Evolutionary conservation across 2,329 filamentous ascomycete species (phyloP).

Genomic region (Hypocrella siamensis): DNA sequence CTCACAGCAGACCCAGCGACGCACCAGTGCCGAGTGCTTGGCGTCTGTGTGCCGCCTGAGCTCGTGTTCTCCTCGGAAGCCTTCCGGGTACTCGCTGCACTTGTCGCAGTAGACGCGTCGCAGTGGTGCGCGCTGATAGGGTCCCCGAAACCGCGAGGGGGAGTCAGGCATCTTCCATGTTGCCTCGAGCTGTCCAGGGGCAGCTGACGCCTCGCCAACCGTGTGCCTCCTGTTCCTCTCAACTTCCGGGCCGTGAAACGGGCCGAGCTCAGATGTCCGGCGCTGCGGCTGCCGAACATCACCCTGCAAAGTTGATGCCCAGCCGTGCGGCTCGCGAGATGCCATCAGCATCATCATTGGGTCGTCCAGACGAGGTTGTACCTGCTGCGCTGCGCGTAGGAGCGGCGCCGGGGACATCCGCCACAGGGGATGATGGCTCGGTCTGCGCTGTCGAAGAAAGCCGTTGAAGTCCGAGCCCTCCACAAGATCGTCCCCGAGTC

Average conservation of each 20-base stretch:
- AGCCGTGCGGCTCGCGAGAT: conserved; percentile 2
- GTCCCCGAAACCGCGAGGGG: conserved; percentile 17
- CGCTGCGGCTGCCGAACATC: conserved; percentile 4
- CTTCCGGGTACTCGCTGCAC: conserved; percentile 70
- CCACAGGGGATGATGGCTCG: conserved; percentile 1
- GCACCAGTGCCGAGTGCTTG: conserved; percentile 38
- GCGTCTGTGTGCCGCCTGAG: conserved; percentile 51
- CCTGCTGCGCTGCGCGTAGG: conserved; percentile 1
- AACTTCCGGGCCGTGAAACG: conserved; percentile 3
- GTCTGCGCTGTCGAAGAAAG: conserved; percentile 13
- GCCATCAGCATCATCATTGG: conserved; percentile 1
- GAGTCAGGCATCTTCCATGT: conserved; percentile 26
- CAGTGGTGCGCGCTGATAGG: conserved; percentile 40
- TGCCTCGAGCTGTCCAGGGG: conserved; percentile 20
- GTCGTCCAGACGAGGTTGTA: conserved; percentile 3
- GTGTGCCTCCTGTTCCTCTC: conserved; percentile 23
- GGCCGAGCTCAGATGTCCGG: conserved; percentile 4
- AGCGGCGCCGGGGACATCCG: conserved; percentile 6
- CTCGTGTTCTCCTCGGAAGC: conserved; percentile 85
- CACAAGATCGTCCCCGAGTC: conserved; percentile 27
- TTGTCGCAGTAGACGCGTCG: conserved; percentile 61
- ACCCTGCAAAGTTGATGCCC: conserved; percentile 5
- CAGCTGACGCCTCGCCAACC: conserved; percentile 28
- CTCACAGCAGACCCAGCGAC: conserved; percentile 40
- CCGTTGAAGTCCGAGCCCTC: conserved; percentile 18